Evolutionary conservation across 2,329 filamentous ascomycete species (phyloP).

Genomic region (Aspergillus japonicus): DNA sequence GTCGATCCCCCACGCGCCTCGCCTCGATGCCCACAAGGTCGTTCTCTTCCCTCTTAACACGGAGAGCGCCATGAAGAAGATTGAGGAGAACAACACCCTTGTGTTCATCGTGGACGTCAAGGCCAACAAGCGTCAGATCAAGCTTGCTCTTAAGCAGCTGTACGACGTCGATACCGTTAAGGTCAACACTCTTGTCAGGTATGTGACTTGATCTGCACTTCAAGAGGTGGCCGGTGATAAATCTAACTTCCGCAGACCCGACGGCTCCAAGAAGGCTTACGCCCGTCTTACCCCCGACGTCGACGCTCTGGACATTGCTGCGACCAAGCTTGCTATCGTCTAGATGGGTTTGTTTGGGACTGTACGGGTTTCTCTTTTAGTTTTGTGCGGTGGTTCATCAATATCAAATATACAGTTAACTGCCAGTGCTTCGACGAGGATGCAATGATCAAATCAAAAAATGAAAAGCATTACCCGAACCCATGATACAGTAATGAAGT

Average conservation of each 20-base stretch:
- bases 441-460: conserved; percentile 38
- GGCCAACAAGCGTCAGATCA: conserved; percentile 99
- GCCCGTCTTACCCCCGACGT: conserved; percentile 93
- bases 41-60: conserved; percentile 99
- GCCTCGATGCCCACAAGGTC: conserved; percentile 96
- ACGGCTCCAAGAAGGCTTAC: conserved; percentile 98
- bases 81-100: conserved; percentile 99
- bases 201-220: conserved; percentile 30
- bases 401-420: conserved; percentile 36
- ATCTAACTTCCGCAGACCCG: conserved; percentile 60
- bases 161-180: conserved; percentile 98
- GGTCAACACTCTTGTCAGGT: conserved; percentile 99
- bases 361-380: conserved; percentile 41
- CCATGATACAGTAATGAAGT: conserved; percentile 20
- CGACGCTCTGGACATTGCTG: conserved; percentile 97
- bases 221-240: background rate
- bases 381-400: conserved; percentile 43
- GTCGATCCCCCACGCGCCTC: conserved; percentile 82
- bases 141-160: conserved; percentile 95
- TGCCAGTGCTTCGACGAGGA: conserved; percentile 32
- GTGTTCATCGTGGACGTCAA: conserved; percentile 96
- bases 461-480: conserved; percentile 34
- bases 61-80: conserved; percentile 99
- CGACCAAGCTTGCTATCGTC: conserved; percentile 97
- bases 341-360: conserved; percentile 59